Evolutionary conservation across 2,329 filamentous ascomycete species (phyloP), one percentile per base, ranked within the genome.

Genomic region (Colletotrichum sp.): DNA sequence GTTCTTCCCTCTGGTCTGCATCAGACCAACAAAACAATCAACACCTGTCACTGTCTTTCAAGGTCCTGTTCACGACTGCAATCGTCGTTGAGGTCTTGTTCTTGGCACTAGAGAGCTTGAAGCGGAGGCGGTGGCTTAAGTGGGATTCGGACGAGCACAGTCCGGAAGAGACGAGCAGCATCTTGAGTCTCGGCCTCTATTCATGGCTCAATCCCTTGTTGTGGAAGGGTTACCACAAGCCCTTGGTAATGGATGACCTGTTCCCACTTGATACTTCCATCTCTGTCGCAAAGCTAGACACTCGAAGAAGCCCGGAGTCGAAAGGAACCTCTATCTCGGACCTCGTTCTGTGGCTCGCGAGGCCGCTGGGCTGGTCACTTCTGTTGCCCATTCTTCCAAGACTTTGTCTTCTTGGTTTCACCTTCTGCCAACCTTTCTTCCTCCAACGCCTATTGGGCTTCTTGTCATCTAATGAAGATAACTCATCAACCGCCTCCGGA

Each of bases 401-500:
- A 39, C 15, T 70, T 26, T 24, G 28, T 7, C 55, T 69, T 9
- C n/a, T 68, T 4, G 64, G 65, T 12, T 57, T 73, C 15, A 67
- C 49, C 0, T 64, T 73, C 49, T 68, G 63, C 12, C 71, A 73
- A 10, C 64, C 71, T 3, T 60, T 73, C 15, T 49, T 73, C 6
- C 21, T 73, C 13, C 49, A 67, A 24, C 21, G 64, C 8, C 5
- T 70, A 3, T 21, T 73, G 4, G 3, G 24, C 12, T 69, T 36
- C 16, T 57, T 73, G n/a, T 44, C 34, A 6, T 36, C 60, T n/a
- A 32, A 64, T 24, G 32, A 36, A 21, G 34, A 39, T 2, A n/a
- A 24, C 18, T 18, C 66, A 5, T 15, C 18, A 13, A 36, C 26
- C 8, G 24, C 36, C 15, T 85, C 85, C 3, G 87, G 87, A 0